Percentiles rank a stretch among this genome's conserved stretches.
Conservation (phyloP, 176 grass and related monocot species). For the Stipa capillata region DNA sequence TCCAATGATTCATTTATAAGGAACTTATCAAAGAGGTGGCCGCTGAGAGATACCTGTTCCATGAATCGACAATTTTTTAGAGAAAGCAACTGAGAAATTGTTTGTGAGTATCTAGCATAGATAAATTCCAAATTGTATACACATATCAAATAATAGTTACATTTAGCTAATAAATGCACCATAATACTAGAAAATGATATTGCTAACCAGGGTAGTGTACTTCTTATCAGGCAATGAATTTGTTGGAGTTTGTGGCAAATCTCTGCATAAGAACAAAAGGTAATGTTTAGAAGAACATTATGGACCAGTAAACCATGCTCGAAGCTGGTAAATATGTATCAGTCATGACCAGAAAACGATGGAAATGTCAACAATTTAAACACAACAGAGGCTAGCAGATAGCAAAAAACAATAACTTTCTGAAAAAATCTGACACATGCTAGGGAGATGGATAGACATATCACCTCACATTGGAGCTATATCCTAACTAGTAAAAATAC, state of each 20-base stretch:
- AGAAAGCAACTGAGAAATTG: neutral
- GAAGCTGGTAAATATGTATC: neutral
- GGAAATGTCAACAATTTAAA: neutral
- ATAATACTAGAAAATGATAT: constrained; percentile 6
- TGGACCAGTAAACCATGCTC: neutral
- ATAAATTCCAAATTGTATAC: neutral
- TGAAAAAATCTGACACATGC: neutral
- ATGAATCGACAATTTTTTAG: constrained; percentile 8
- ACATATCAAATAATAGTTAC: neutral
- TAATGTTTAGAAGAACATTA: neutral
- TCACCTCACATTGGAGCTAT: neutral
- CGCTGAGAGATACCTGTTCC: constrained; percentile 82
- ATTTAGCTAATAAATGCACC: neutral
- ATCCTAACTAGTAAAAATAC: neutral
- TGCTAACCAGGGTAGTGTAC: constrained; percentile 67
- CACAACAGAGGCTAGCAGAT: neutral
- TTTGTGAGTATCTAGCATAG: neutral
- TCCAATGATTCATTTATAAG: constrained; percentile 92
- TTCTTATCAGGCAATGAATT: constrained; percentile 63
- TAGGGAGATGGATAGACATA: neutral
- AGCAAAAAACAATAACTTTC: neutral
- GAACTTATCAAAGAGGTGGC: constrained; percentile 96
- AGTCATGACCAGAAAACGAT: neutral
- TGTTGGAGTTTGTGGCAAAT: constrained; percentile 34
- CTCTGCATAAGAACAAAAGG: constrained; percentile 52